These are phyloP conservation scores for Suillus placidus DNA, from an alignment of 768 basidiomycete species.

Conservation along the genomic window DNA sequence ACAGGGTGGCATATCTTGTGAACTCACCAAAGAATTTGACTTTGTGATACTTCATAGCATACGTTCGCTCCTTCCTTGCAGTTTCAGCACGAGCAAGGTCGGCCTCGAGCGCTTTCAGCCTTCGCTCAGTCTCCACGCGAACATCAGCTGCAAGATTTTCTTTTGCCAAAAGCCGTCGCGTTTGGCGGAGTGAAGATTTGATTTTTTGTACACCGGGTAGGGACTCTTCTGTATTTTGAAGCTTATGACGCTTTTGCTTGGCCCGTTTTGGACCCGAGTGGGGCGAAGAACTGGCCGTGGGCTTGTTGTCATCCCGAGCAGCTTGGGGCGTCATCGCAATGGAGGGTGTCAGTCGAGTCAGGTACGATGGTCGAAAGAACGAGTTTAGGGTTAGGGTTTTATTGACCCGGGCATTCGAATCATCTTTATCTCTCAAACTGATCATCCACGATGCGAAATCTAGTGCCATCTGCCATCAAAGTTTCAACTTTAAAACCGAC, in stretches of 20 bases:
- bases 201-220: constrained; percentile 81
- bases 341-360: too few relatives aligned
- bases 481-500: constrained; percentile 19
- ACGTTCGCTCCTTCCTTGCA: constrained; percentile 67
- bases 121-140: constrained; percentile 78
- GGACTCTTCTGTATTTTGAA: constrained; percentile 19
- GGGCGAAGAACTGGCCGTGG: neutral
- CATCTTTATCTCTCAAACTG: neutral
- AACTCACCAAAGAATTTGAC: constrained; percentile 90
- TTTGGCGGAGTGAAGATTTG: constrained; percentile 83
- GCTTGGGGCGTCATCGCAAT: neutral
- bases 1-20: neutral
- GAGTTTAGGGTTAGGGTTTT: constrained; percentile 21
- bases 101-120: constrained; percentile 71
- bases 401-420: neutral
- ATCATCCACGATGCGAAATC: constrained; percentile 53
- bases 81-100: constrained; percentile 69
- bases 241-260: constrained; percentile 18
- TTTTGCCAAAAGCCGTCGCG: constrained; percentile 81
- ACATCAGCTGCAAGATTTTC: constrained; percentile 86
- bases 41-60: constrained; percentile 83
- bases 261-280: neutral
- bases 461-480: constrained; percentile 44
- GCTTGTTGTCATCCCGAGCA: neutral
- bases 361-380: constrained; percentile 13